Conservation (phyloP, 1,284 basidiomycete species). For the Sporisorium iseilematis-ciliati region DNA sequence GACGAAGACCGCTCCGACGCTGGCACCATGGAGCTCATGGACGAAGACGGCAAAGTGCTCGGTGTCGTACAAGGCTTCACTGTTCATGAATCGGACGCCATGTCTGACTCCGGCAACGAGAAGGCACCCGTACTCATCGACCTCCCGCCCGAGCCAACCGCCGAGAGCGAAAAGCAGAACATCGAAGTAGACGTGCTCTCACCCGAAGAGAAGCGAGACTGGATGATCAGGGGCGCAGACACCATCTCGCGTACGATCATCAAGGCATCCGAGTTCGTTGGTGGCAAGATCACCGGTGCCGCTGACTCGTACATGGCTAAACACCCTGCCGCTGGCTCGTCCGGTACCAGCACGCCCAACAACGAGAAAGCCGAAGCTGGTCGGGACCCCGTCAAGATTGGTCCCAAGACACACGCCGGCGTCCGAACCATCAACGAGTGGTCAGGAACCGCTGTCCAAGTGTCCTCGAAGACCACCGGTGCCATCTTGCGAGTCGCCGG, state of each 20-base stretch:
- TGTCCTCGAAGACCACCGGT: conserved; percentile 58
- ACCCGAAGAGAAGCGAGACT: conserved; percentile 45
- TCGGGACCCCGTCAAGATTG: conserved; percentile 30
- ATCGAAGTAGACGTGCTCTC: conserved; percentile 42
- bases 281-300: conserved; percentile 50
- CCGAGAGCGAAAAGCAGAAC: conserved; percentile 29
- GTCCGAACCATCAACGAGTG: conserved; percentile 37
- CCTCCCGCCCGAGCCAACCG: conserved; percentile 40
- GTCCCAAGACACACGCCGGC: conserved; percentile 31
- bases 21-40: conserved; percentile 56
- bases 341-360: conserved; percentile 20
- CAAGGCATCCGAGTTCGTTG: conserved; percentile 58
- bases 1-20: conserved; percentile 43
- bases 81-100: conserved; percentile 38
- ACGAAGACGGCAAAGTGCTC: conserved; percentile 57
- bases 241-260: conserved; percentile 63
- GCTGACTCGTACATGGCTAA: conserved; percentile 58
- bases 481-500: conserved; percentile 64
- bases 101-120: conserved; percentile 52
- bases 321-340: conserved; percentile 33
- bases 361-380: conserved; percentile 33
- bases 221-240: conserved; percentile 59
- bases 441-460: conserved; percentile 48
- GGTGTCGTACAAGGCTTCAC: conserved; percentile 52
- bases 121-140: conserved; percentile 61